Conservation (phyloP, 345 rosid genomes). For the Moricandia arvensis region DNA sequence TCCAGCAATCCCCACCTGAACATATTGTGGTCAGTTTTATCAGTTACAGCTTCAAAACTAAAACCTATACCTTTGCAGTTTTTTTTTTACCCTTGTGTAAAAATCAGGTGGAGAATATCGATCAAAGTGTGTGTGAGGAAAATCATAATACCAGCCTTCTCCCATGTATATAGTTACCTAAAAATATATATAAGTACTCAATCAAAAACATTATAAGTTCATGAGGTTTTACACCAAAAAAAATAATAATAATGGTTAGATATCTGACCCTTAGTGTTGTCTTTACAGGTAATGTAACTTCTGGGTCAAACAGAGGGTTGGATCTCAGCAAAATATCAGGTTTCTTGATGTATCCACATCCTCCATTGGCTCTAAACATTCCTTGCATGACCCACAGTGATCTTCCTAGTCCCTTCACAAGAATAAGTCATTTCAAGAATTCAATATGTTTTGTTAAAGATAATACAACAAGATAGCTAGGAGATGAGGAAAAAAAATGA, state of each 20-base stretch:
- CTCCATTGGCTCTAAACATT: conserved; percentile 89
- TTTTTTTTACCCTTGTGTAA: conserved; percentile 62
- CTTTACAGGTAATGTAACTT: conserved; percentile 47
- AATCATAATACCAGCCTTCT: conserved; percentile 83
- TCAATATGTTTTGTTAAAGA: background rate
- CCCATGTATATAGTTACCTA: conserved; percentile 84
- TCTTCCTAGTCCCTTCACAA: conserved; percentile 72
- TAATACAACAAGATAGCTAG: background rate
- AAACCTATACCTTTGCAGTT: background rate
- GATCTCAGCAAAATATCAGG: conserved; percentile 63
- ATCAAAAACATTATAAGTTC: conserved; percentile 1
- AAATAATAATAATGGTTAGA: conserved; percentile 5
- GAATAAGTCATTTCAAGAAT: conserved; percentile 7
- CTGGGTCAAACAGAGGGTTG: conserved; percentile 56
- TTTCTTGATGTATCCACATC: conserved; percentile 87
- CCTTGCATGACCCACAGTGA: conserved; percentile 93
- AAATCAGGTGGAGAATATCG: conserved; percentile 83
- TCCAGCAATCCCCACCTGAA: conserved; percentile 84
- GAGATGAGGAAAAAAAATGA: background rate
- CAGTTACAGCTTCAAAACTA: background rate
- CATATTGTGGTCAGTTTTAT: background rate
- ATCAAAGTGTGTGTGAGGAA: conserved; percentile 75
- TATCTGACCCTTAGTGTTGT: conserved; percentile 67
- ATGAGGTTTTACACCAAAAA: background rate
- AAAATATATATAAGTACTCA: background rate